phyloP scores from a whole-genome alignment of 441 rosid species.

The Pelargonium fulgidum region DNA sequence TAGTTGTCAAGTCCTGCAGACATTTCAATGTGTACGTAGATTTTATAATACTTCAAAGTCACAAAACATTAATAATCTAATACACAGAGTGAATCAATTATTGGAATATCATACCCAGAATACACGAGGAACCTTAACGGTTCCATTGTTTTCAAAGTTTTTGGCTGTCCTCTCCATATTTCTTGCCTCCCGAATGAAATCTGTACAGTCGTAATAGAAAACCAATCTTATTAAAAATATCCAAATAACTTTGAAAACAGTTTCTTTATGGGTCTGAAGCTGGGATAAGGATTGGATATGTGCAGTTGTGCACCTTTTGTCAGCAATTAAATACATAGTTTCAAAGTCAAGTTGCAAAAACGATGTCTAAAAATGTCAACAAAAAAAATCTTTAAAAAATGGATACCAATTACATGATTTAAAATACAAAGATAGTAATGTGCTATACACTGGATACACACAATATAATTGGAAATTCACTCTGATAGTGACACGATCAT shows the following conservation, averaged over 20 bases:
- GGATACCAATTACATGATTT: too few relatives aligned
- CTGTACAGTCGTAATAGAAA: conserved; percentile 32
- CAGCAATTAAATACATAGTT: too few relatives aligned
- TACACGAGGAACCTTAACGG: conserved; percentile 52
- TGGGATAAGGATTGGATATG: too few relatives aligned
- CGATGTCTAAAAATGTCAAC: too few relatives aligned
- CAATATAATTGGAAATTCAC: too few relatives aligned
- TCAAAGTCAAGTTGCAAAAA: too few relatives aligned
- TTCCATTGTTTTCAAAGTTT: conserved; percentile 50
- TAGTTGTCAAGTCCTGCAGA: conserved; percentile 65
- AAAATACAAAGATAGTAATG: too few relatives aligned
- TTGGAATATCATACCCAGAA: conserved; percentile 51
- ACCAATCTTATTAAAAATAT: background rate
- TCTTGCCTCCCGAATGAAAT: conserved; percentile 80
- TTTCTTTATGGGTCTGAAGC: background rate
- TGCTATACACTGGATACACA: too few relatives aligned
- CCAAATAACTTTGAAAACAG: background rate
- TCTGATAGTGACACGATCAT: too few relatives aligned
- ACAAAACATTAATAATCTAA: conserved; percentile 14
- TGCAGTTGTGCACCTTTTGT: too few relatives aligned
- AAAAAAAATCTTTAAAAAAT: too few relatives aligned
- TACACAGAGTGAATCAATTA: conserved; percentile 5
- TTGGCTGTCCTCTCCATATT: conserved; percentile 69
- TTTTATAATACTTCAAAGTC: too few relatives aligned
- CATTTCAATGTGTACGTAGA: background rate